These are phyloP conservation scores for Candida quercuum DNA, from an alignment of 805 yeast species.

Conservation along the genomic window DNA sequence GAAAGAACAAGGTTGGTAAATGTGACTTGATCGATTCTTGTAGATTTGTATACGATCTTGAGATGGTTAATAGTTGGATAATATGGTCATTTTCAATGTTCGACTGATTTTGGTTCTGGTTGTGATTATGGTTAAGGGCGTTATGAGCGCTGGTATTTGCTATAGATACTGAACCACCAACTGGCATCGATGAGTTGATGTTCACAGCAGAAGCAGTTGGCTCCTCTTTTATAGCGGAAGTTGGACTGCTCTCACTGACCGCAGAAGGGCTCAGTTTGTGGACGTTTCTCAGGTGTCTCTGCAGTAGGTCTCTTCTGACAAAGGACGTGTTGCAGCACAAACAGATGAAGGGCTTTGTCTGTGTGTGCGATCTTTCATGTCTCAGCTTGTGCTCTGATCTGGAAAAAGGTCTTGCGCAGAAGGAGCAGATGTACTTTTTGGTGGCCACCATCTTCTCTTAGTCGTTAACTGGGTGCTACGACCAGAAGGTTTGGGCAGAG, in stretches of 20 bases:
- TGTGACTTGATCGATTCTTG: constrained; percentile 3
- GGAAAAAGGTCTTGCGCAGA: constrained; percentile 13
- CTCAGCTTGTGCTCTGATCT: constrained; percentile 13
- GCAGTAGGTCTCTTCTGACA: constrained; percentile 14
- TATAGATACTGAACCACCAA: too few relatives aligned
- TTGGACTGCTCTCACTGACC: neutral
- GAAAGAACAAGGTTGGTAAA: constrained; percentile 7
- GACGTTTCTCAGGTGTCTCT: constrained; percentile 12
- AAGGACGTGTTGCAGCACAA: constrained; percentile 9
- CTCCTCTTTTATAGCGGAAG: neutral
- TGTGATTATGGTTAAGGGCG: neutral
- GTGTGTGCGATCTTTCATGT: constrained; percentile 15
- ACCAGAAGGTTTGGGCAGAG: too few relatives aligned
- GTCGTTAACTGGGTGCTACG: neutral
- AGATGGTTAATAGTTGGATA: constrained; percentile 6
- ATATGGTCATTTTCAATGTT: constrained; percentile 3
- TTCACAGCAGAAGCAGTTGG: neutral
- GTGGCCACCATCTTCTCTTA: constrained; percentile 1
- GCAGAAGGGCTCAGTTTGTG: constrained; percentile 6
- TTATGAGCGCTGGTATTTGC: neutral
- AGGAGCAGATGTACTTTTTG: constrained; percentile 13
- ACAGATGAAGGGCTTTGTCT: constrained; percentile 13
- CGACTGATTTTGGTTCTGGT: neutral
- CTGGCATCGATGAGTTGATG: neutral
- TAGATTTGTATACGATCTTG: constrained; percentile 3